Evolutionary conservation across 805 yeast species (phyloP), one percentile per base, ranked within the genome.

Genomic region (Candida multigemmis): DNA sequence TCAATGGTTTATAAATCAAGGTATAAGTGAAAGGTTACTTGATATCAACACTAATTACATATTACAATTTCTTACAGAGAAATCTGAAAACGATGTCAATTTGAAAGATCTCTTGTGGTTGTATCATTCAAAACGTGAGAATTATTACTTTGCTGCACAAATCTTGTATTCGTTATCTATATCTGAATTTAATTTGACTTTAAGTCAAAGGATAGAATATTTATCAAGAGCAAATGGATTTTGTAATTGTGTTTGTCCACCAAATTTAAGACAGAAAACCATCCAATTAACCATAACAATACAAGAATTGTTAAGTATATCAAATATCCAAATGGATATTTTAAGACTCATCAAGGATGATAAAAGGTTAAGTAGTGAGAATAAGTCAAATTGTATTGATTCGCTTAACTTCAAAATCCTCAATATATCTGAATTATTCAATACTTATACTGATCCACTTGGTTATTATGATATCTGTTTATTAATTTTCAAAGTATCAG

Each of bases 211-310:
- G 48, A 78, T 89, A 23, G 96, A 87, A 52, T 85, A 71, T 47
- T 61, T 91, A 29, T 83, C 96, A 2, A 70, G 96, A 39, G 96
- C 96, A 1, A 81, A 80, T 50, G 95, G 95, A 3, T 86, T 84
- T 59, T 81, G 94, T 50, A 83, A 84, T 46, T 80, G 94, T 50
- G 75, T 71, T 23, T 74, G 86, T 35, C 80, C 89, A 14, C 83
- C 89, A 16, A 71, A 67, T 32, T 66, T 77, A 44, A 69, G 89
- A 39, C 93, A 82, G 42, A 74, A 76, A 34, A 77, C 85, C 69
- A 72, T 77, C 16, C 75, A 74, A 41, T 59, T 89, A 31, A 67
- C 84, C 1, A 62, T 74, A 7, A 61, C 69, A 40, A 79, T 87
- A 20, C 79, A 75, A 38, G 94, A 86, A 44, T 69, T 82, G 27